A percentile compares a stretch with the other conserved stretches of the same genome.
These are phyloP conservation scores for Fusarium euwallaceae DNA, from an alignment of 2,329 filamentous ascomycete species.

Conservation along the genomic window DNA sequence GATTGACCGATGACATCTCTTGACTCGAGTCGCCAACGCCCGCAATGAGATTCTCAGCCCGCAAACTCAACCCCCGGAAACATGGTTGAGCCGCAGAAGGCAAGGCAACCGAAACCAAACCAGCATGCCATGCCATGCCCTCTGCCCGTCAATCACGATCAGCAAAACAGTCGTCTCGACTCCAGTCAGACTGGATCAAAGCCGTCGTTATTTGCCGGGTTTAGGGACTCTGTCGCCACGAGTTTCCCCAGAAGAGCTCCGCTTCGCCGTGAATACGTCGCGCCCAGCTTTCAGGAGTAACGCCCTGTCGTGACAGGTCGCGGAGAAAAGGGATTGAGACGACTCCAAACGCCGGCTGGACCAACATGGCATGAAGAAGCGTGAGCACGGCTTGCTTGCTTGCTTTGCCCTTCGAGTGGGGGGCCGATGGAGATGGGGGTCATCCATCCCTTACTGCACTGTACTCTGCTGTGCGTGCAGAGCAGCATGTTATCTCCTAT, in stretches of 20 bases:
- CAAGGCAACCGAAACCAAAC: constrained; percentile 25
- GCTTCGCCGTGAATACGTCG: constrained; percentile 18
- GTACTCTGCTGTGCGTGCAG: not conserved
- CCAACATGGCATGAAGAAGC: constrained; percentile 4
- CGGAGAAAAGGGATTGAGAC: constrained; percentile 14
- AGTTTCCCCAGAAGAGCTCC: constrained; percentile 5
- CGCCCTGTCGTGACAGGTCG: constrained; percentile 13
- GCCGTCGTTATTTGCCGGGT: not conserved
- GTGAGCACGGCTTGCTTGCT: constrained; percentile 26
- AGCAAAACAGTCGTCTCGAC: constrained; percentile 25
- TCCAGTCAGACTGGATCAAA: constrained; percentile 25
- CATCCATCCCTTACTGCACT: not conserved
- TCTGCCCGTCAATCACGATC: constrained; percentile 18
- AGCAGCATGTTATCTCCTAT: constrained; percentile 34
- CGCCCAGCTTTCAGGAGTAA: constrained; percentile 14
- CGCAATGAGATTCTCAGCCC: constrained; percentile 36
- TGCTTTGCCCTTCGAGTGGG: constrained; percentile 30
- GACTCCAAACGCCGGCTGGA: not conserved
- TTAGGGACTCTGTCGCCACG: not conserved
- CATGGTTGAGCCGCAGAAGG: constrained; percentile 22
- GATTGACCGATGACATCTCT: constrained; percentile 47
- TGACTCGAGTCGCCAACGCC: constrained; percentile 39
- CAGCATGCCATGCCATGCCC: constrained; percentile 6
- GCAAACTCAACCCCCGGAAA: constrained; percentile 37
- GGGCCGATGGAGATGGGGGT: constrained; percentile 1